phyloP scores from a whole-genome alignment of 2,329 filamentous ascomycete species.

The Fusarium sp. region DNA sequence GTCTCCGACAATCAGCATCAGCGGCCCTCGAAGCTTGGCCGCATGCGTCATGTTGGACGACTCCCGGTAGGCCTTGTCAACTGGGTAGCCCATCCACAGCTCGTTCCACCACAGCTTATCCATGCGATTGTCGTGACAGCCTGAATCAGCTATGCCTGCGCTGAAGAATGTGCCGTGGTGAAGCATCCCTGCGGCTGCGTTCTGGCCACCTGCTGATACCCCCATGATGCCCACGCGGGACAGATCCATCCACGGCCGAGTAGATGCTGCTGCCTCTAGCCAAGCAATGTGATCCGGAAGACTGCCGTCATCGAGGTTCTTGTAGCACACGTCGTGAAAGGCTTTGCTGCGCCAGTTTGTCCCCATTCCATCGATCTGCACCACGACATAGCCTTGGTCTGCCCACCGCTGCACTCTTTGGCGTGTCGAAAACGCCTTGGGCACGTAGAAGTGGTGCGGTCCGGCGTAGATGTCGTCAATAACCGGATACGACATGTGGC shows the following conservation, averaged over 20 bases:
- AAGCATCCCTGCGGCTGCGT: constrained; percentile 41
- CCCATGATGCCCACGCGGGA: constrained; percentile 45
- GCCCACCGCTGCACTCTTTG: constrained; percentile 35
- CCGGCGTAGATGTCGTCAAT: constrained; percentile 46
- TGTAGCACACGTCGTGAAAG: constrained; percentile 46
- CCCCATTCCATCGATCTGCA: constrained; percentile 47
- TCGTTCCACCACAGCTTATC: constrained; percentile 48
- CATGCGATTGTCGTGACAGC: constrained; percentile 47
- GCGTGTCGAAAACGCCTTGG: constrained; percentile 39
- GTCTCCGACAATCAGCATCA: constrained; percentile 46
- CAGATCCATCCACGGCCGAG: constrained; percentile 43
- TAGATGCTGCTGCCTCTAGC: constrained; percentile 42
- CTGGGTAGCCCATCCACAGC: constrained; percentile 47
- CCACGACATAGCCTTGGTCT: constrained; percentile 45
- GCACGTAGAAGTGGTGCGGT: constrained; percentile 39
- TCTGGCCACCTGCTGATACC: constrained; percentile 46
- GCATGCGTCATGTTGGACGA: constrained; percentile 45
- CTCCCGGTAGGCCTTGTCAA: constrained; percentile 43
- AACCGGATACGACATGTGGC: constrained; percentile 40
- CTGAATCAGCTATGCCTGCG: constrained; percentile 42
- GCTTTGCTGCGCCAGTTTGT: constrained; percentile 45
- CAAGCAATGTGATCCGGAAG: constrained; percentile 46
- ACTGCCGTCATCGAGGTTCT: constrained; percentile 44
- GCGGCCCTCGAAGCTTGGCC: constrained; percentile 38
- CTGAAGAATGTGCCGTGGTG: constrained; percentile 45